phyloP scores from a whole-genome alignment of 495 filamentous ascomycete genomes.

The Sabuloglossum arenarium region DNA sequence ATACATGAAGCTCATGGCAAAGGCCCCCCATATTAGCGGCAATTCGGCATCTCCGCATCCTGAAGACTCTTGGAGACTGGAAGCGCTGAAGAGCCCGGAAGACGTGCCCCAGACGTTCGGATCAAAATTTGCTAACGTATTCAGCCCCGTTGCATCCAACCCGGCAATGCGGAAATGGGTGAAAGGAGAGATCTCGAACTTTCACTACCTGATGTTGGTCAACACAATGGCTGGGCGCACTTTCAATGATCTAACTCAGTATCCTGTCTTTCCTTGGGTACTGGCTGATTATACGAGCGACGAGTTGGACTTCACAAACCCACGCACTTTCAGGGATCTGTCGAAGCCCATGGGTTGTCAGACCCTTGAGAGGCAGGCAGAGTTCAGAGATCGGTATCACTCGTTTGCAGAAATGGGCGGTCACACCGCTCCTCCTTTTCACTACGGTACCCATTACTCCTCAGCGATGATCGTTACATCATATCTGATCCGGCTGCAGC shows the following conservation, averaged over 20 bases:
- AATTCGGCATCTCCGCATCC: constrained; percentile 28
- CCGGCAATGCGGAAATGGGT: constrained; percentile 82
- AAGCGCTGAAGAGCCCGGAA: constrained; percentile 62
- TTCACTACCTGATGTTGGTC: constrained; percentile 94
- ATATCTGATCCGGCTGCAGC: constrained; percentile 84
- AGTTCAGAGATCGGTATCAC: constrained; percentile 65
- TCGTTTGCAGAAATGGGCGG: constrained; percentile 86
- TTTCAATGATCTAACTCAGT: constrained; percentile 96
- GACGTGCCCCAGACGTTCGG: constrained; percentile 69
- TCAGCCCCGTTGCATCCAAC: constrained; percentile 49
- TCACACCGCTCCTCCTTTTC: constrained; percentile 56
- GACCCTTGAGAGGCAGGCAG: constrained; percentile 44
- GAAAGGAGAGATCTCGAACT: constrained; percentile 90
- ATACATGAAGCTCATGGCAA: constrained; percentile 45
- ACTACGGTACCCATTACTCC: constrained; percentile 96
- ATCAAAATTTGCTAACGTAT: constrained; percentile 86
- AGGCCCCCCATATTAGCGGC: constrained; percentile 55
- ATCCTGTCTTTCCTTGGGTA: constrained; percentile 96
- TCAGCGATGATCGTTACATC: constrained; percentile 97
- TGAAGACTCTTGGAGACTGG: constrained; percentile 71
- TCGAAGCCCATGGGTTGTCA: constrained; percentile 97
- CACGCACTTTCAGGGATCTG: constrained; percentile 69
- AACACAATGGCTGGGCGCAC: constrained; percentile 94
- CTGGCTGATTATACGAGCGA: constrained; percentile 90
- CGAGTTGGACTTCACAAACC: constrained; percentile 72